A percentile compares a stretch with the other conserved stretches of the same genome.
Evolutionary conservation across 768 basidiomycete genomes (phyloP).

Genomic region (Termitomyces sp.): DNA sequence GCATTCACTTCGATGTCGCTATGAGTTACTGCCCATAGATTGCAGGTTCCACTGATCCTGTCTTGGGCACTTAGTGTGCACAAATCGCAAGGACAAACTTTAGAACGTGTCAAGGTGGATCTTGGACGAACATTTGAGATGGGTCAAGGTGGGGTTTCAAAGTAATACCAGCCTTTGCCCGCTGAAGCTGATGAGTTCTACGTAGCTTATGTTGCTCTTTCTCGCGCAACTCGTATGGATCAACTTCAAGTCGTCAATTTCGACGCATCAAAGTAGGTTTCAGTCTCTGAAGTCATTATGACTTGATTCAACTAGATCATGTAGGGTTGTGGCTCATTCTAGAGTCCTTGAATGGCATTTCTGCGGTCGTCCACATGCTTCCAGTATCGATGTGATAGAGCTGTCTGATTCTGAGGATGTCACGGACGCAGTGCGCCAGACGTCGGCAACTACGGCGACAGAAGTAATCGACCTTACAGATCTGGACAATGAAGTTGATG

Average conservation of each 20-base stretch:
- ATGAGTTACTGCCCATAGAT: not conserved
- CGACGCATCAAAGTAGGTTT: conserved; percentile 50
- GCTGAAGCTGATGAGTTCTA: conserved; percentile 19
- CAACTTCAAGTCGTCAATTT: conserved; percentile 67
- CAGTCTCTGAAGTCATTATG: not conserved
- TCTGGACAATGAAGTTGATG: not conserved
- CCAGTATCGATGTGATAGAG: not conserved
- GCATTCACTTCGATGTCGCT: not conserved
- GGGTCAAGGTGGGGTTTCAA: conserved; percentile 60
- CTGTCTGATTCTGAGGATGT: not conserved
- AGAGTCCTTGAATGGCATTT: conserved; percentile 58
- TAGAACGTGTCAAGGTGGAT: conserved; percentile 82
- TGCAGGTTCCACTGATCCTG: conserved; percentile 69
- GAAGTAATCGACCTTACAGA: not conserved
- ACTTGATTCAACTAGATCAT: not conserved
- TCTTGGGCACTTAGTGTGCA: conserved; percentile 89
- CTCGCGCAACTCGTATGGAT: conserved; percentile 68
- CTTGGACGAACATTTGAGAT: conserved; percentile 75
- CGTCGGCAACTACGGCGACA: not conserved
- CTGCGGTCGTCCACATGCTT: not conserved
- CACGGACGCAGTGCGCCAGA: not conserved
- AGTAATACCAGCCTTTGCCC: not conserved
- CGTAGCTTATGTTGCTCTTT: conserved; percentile 65
- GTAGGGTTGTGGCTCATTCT: conserved; percentile 63
- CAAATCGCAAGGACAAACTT: conserved; percentile 88